Percentiles rank a stretch among this genome's conserved stretches.
Conservation (phyloP, 2,329 filamentous ascomycete species). For the Aspergillus tubingensis region DNA sequence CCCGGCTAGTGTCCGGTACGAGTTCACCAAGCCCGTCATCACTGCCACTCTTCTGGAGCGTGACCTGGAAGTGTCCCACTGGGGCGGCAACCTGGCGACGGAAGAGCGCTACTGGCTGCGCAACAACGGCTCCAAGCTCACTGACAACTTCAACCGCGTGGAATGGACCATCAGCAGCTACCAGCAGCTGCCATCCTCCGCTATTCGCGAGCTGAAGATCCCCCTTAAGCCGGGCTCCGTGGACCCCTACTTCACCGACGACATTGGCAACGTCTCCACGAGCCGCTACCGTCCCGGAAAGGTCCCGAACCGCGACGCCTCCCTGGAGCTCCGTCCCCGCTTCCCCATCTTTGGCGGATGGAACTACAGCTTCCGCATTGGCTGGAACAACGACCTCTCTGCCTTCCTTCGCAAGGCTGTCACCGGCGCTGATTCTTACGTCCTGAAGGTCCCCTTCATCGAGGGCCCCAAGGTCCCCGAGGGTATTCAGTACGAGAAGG, state of each 20-base stretch:
- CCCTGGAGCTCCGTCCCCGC: slow-evolving; percentile 85
- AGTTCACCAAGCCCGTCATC: slow-evolving; percentile 89
- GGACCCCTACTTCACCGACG: slow-evolving; percentile 92
- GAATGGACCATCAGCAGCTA: slow-evolving; percentile 73
- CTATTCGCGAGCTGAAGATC: slow-evolving; percentile 79
- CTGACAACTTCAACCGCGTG: slow-evolving; percentile 71
- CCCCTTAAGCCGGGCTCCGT: slow-evolving; percentile 76
- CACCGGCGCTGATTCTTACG: slow-evolving; percentile 67
- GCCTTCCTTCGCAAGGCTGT: slow-evolving; percentile 68
- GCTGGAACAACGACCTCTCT: slow-evolving; percentile 87
- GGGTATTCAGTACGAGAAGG: slow-evolving; percentile 80
- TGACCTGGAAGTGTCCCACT: slow-evolving; percentile 93
- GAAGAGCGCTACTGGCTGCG: slow-evolving; percentile 90
- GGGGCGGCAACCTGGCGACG: slow-evolving; percentile 93
- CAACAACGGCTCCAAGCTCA: slow-evolving; percentile 80
- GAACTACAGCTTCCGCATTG: slow-evolving; percentile 96
- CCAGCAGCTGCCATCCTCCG: slow-evolving; percentile 74
- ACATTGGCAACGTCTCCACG: slow-evolving; percentile 95
- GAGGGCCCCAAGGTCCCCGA: slow-evolving; percentile 86
- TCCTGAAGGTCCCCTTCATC: slow-evolving; percentile 88
- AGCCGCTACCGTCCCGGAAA: slow-evolving; percentile 71
- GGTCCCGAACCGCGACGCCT: slow-evolving; percentile 72
- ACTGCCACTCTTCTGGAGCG: slow-evolving; percentile 79
- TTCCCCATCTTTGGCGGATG: slow-evolving; percentile 97
- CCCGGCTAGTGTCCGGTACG: slow-evolving; percentile 79